These are phyloP conservation scores for Dichomitus squalens DNA, from an alignment of 1,284 basidiomycete species.

Conservation along the genomic window DNA sequence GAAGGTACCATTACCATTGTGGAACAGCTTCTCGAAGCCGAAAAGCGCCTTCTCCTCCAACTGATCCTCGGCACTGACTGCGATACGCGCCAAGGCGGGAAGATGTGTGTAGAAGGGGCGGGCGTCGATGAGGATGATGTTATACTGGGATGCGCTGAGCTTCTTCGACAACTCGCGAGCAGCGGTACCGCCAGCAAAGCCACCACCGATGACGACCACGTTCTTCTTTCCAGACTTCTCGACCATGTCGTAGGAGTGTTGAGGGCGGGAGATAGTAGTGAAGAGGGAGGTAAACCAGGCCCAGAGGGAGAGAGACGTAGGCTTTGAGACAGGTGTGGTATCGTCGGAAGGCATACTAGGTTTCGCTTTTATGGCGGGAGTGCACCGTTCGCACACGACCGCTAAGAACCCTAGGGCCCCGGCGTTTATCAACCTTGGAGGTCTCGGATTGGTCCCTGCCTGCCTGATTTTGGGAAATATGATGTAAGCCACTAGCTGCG, in stretches of 20 bases:
- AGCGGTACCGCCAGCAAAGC: conserved; percentile 33
- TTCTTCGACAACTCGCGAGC: conserved; percentile 37
- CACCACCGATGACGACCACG: conserved; percentile 43
- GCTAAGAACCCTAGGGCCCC: neutral
- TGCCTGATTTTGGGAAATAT: neutral
- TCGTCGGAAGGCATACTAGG: conserved; percentile 5
- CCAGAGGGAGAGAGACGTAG: conserved; percentile 1
- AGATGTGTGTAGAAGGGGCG: conserved; percentile 38
- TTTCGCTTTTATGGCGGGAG: neutral
- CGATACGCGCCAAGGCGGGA: conserved; percentile 37
- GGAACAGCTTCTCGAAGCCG: conserved; percentile 49
- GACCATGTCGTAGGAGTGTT: conserved; percentile 22
- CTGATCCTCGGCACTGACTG: conserved; percentile 34
- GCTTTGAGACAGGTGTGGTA: neutral
- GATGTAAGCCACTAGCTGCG: neutral
- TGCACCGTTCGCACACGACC: neutral
- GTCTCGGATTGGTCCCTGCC: neutral
- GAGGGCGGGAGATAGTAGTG: neutral
- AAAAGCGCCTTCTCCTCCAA: conserved; percentile 39
- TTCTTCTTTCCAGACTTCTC: conserved; percentile 30
- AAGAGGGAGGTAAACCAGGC: conserved; percentile 5
- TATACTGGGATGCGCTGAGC: conserved; percentile 34
- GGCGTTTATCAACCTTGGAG: too few species aligned
- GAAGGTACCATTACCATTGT: conserved; percentile 46
- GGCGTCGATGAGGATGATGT: conserved; percentile 38